Evolutionary conservation across 176 grass and related monocot species (phyloP).

Genomic region (Zea mays): Zm-B73-REFERENCE-NAM-5.0 NC_050097.1:2675501-2676000

Average conservation of each 20-base stretch:
- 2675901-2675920: constrained; percentile 30
- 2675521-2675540: no score
- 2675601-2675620: background rate
- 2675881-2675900: background rate
- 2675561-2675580: no score
- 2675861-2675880: background rate
- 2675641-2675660: constrained; percentile 43
- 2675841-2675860: background rate
- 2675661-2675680: constrained; percentile 87
- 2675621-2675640: background rate
- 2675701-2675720: constrained; percentile 87
- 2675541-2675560: no score
- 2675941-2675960: constrained; percentile 1
- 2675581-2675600: no score
- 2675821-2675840: background rate
- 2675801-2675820: constrained; percentile 29
- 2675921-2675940: constrained; percentile 40
- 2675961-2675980: background rate
- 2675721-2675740: constrained; percentile 77
- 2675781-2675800: constrained; percentile 62
- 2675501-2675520: no score
- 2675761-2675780: constrained; percentile 64
- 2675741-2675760: constrained; percentile 81
- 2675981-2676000: background rate
- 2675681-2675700: constrained; percentile 69